Evolutionary conservation across 257 asterid species (phyloP).

Genomic region (Lantana camara): DNA sequence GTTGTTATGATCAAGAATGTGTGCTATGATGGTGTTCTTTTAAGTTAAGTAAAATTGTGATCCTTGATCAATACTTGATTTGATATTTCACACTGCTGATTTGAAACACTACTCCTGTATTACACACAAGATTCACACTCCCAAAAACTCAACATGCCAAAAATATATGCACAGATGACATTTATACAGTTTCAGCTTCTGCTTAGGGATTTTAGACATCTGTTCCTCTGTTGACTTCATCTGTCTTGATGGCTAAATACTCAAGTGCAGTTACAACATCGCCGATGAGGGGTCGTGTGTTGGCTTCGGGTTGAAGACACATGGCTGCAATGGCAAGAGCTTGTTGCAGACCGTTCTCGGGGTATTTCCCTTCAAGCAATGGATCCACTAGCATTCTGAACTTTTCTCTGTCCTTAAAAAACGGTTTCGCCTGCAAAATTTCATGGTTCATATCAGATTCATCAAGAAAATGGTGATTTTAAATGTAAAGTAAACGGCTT

Average conservation of each 20-base stretch:
- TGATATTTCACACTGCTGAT: background rate
- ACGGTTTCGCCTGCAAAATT: constrained; percentile 46
- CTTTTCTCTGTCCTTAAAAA: constrained; percentile 49
- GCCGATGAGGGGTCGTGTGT: constrained; percentile 52
- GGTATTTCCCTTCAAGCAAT: constrained; percentile 47
- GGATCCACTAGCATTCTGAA: constrained; percentile 48
- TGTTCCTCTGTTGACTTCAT: constrained; percentile 22
- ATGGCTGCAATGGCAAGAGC: constrained; percentile 51
- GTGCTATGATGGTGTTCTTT: background rate
- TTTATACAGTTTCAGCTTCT: too few species aligned
- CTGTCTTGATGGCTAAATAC: constrained; percentile 34
- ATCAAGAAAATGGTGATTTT: background rate
- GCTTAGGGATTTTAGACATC: constrained; percentile 12
- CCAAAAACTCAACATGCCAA: too few species aligned
- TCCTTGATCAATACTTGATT: background rate
- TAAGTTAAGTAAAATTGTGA: background rate
- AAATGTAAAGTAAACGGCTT: background rate
- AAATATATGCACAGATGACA: too few species aligned
- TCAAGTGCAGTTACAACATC: constrained; percentile 64
- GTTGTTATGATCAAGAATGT: background rate
- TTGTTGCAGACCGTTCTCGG: constrained; percentile 44
- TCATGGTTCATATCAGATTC: background rate
- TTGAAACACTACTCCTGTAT: background rate
- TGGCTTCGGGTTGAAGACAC: constrained; percentile 61
- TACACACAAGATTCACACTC: background rate